Evolutionary conservation across 2,329 filamentous ascomycete genomes (phyloP).

Genomic region (Aspergillus novoparasiticus): DNA sequence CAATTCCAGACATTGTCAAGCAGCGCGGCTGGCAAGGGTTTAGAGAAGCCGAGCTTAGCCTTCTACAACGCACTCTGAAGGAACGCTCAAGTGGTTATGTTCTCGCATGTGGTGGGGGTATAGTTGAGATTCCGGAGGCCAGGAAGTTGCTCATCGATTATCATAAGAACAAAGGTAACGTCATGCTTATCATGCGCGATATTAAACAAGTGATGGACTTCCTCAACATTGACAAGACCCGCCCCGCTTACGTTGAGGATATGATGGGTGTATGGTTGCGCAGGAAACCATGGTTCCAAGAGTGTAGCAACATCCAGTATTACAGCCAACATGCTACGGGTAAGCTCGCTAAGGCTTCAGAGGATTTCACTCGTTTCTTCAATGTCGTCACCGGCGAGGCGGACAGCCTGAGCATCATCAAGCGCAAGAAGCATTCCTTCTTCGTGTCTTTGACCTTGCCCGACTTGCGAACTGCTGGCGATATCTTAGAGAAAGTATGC

Average conservation of each 20-base stretch:
- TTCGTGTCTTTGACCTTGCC: constrained; percentile 91
- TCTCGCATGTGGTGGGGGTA: constrained; percentile 90
- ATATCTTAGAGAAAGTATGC: constrained; percentile 70
- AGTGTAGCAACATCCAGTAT: constrained; percentile 94
- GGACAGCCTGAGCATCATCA: constrained; percentile 59
- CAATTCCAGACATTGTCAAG: constrained; percentile 84
- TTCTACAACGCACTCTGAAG: constrained; percentile 72
- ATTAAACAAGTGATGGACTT: constrained; percentile 88
- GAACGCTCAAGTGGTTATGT: constrained; percentile 76
- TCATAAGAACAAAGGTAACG: constrained; percentile 74
- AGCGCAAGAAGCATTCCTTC: constrained; percentile 74
- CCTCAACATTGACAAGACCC: constrained; percentile 81
- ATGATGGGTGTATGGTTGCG: constrained; percentile 89
- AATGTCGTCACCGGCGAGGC: constrained; percentile 66
- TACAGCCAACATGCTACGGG: constrained; percentile 70
- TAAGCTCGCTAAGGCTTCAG: constrained; percentile 56
- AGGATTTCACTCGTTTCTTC: constrained; percentile 75
- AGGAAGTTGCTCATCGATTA: constrained; percentile 75
- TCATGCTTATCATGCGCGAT: constrained; percentile 84
- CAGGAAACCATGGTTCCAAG: constrained; percentile 83
- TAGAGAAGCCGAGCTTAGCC: constrained; percentile 72
- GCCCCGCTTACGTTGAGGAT: constrained; percentile 89
- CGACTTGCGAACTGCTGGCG: constrained; percentile 64
- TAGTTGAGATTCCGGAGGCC: constrained; percentile 83
- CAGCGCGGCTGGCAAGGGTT: constrained; percentile 85